Percentiles rank a stretch among this genome's conserved stretches.
These are phyloP conservation scores for Poronia punctata DNA, from an alignment of 495 filamentous ascomycete species.

Conservation along the genomic window DNA sequence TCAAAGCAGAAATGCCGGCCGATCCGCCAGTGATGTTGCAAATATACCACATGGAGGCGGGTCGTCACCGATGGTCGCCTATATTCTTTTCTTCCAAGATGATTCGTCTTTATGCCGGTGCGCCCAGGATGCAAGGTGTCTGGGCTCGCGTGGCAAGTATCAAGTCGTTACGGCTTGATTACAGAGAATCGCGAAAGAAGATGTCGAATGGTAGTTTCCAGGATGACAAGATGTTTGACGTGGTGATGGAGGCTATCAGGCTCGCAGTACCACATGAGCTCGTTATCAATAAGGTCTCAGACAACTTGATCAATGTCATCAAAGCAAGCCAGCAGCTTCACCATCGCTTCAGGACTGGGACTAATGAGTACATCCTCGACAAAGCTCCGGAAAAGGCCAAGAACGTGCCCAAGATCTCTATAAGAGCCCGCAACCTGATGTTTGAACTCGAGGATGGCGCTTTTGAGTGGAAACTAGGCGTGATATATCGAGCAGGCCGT, in stretches of 20 bases:
- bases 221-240: constrained; percentile 78
- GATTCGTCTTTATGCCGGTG: constrained; percentile 75
- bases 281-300: constrained; percentile 81
- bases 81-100: constrained; percentile 73
- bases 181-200: constrained; percentile 67
- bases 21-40: constrained; percentile 90
- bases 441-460: constrained; percentile 93
- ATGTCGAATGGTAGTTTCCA: constrained; percentile 47
- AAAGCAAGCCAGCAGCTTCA: constrained; percentile 87
- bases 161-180: constrained; percentile 70
- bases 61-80: constrained; percentile 74
- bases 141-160: constrained; percentile 84
- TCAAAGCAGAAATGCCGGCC: constrained; percentile 80
- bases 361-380: constrained; percentile 78
- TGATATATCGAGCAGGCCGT: constrained; percentile 83
- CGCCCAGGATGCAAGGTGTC: constrained; percentile 67
- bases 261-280: constrained; percentile 91
- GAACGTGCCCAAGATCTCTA: constrained; percentile 71
- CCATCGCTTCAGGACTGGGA: constrained; percentile 78
- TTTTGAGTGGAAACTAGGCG: constrained; percentile 93
- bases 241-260: constrained; percentile 78
- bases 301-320: constrained; percentile 80
- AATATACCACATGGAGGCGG: constrained; percentile 69
- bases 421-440: constrained; percentile 72
- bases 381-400: constrained; percentile 81